Conservation (phyloP, 106 monocot species). For the Acanthochlamys bracteata region DNA sequence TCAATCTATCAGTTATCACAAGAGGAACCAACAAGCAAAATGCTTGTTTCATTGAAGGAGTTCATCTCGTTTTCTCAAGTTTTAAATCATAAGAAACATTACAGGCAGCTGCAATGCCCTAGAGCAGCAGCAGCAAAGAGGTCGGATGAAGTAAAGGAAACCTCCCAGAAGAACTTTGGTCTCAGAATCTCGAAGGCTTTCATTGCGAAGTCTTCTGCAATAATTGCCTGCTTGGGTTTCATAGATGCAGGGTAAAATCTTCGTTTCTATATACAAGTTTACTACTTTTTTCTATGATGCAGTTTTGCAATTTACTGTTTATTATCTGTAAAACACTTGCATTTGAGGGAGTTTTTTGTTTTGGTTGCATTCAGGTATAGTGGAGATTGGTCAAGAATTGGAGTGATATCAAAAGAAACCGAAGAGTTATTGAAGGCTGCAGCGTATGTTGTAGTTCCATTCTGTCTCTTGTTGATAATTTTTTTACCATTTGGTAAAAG, state of each 20-base stretch:
- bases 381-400: conserved; percentile 78
- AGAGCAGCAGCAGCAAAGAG: conserved; percentile 14
- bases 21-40: not conserved
- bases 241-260: conserved; percentile 23
- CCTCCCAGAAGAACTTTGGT: not conserved
- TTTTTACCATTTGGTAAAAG: conserved; percentile 22
- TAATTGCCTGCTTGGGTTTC: conserved; percentile 16
- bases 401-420: conserved; percentile 52
- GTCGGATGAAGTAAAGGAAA: not conserved
- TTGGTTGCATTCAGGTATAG: conserved; percentile 39
- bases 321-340: not conserved
- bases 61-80: conserved; percentile 2
- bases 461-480: conserved; percentile 27
- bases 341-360: not conserved
- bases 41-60: not conserved
- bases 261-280: not conserved
- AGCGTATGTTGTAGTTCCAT: conserved; percentile 47
- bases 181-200: conserved; percentile 14
- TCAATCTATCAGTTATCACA: too few species aligned
- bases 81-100: conserved; percentile 4
- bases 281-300: not conserved
- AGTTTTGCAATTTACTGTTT: not conserved
- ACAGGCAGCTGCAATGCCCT: conserved; percentile 1
- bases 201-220: conserved; percentile 14
- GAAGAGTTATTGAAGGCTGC: conserved; percentile 56